These are phyloP conservation scores for Phialophora expanda DNA, from an alignment of 2,329 filamentous ascomycete genomes.

Conservation along the genomic window DNA sequence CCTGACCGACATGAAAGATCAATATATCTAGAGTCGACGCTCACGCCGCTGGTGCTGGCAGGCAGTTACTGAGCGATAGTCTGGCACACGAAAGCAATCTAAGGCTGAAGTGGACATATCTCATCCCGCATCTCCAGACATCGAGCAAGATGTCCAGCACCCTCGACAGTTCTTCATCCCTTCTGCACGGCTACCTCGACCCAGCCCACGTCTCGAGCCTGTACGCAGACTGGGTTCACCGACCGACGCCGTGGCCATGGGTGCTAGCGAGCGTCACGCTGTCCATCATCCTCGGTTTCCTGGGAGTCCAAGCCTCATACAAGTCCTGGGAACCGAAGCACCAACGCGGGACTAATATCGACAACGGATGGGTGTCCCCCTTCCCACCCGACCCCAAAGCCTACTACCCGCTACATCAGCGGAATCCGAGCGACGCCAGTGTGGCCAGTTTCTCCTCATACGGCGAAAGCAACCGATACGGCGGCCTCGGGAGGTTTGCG, in stretches of 20 bases:
- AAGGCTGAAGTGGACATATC: background rate
- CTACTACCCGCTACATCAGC: constrained; percentile 16
- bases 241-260: constrained; percentile 27
- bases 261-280: constrained; percentile 22
- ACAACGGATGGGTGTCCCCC: background rate
- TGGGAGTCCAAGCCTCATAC: constrained; percentile 26
- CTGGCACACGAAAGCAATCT: background rate
- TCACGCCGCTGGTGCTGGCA: background rate
- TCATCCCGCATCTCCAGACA: background rate
- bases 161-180: background rate
- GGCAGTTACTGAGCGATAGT: background rate
- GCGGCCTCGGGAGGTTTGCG: constrained; percentile 21
- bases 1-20: background rate
- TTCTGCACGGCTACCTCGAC: constrained; percentile 19
- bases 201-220: constrained; percentile 17
- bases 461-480: constrained; percentile 13
- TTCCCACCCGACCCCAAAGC: constrained; percentile 13
- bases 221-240: constrained; percentile 20
- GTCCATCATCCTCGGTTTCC: constrained; percentile 26
- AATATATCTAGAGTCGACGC: constrained; percentile 8
- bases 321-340: constrained; percentile 25
- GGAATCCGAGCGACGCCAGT: constrained; percentile 8
- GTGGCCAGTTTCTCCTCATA: background rate
- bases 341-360: constrained; percentile 1
- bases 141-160: constrained; percentile 14